Evolutionary conservation across 75 land plant genomes (phyloP), one percentile per base, ranked within the genome.

Genomic region (Pinus tabuliformis): DNA sequence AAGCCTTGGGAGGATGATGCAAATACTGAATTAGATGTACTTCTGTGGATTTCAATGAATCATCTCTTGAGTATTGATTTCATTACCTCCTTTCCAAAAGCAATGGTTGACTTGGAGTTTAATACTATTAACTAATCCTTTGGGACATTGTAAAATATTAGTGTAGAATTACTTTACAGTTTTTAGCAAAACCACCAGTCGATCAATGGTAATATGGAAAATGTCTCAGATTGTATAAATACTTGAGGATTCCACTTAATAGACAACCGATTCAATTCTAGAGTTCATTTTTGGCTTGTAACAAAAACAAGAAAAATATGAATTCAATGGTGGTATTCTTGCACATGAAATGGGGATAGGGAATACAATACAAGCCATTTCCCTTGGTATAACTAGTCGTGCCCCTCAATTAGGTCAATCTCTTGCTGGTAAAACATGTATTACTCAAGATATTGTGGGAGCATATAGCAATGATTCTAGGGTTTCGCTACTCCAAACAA

Each of bases 281-380:
- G 26, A 26, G 26, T 26, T 26, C 26, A 26, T 26, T 26, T 26
- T 26, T 26, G 26, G 26, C 26, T 0, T 26, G 26, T 26, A 26
- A 26, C 26, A 26, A 26, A 26, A 87, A 65, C 93, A 91, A 79
- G 98, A 95, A 76, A 79, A 74, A 0, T 92, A 91, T 18, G 70
- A 73, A 33, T 57, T 59, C 9, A 81, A 68, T 71, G 98, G 96
- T 13, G 98, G 98, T 17, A 92, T 95, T 70, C 86, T 95, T 39
- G 95, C 93, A 18, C 93, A 95, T 86, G 95, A 93, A 76, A 95
- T 91, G 96, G 98, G 98, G 5, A 95, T 95, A 26, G 98, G 98
- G 98, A 95, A 95, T 78, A 95, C 98, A 21, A 86, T 92, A 24
- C 98, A 93, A 62, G 98, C 95, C 7, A 95, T 95, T 36, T 58